Evolutionary conservation across 164 flowering plant species (phyloP).

Genomic region (Platanus orientalis): DNA sequence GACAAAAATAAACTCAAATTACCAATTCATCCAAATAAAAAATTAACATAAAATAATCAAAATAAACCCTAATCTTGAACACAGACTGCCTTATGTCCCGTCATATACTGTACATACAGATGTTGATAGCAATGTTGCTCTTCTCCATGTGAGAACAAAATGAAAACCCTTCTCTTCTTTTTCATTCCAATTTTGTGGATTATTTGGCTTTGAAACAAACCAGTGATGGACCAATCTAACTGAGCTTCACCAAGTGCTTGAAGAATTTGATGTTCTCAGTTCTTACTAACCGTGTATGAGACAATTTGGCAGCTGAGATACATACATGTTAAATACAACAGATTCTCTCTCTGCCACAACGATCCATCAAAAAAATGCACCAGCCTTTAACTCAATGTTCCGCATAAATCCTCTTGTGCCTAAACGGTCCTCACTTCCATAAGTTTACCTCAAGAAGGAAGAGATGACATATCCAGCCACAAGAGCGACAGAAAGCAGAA

Average conservation of each 20-base stretch:
- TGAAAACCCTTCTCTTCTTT: background rate
- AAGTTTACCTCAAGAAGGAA: background rate
- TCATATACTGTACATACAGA: conserved; percentile 16
- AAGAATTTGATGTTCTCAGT: background rate
- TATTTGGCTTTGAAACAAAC: background rate
- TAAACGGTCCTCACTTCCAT: background rate
- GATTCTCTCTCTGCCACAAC: background rate
- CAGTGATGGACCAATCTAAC: background rate
- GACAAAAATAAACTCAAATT: no score
- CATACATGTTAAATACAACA: background rate
- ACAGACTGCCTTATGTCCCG: no score
- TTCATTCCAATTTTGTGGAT: background rate
- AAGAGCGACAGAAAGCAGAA: background rate
- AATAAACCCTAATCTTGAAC: no score
- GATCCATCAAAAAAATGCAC: background rate
- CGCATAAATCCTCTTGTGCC: background rate
- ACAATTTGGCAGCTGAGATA: background rate
- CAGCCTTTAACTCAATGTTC: background rate
- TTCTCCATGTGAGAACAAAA: background rate
- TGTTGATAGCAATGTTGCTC: conserved; percentile 5
- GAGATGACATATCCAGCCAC: background rate
- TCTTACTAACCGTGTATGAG: background rate
- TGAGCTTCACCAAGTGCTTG: background rate
- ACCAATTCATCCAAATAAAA: no score
- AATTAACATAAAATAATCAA: no score